phyloP scores from a whole-genome alignment of 257 asterid species.

The Nemophila menziesii region DNA sequence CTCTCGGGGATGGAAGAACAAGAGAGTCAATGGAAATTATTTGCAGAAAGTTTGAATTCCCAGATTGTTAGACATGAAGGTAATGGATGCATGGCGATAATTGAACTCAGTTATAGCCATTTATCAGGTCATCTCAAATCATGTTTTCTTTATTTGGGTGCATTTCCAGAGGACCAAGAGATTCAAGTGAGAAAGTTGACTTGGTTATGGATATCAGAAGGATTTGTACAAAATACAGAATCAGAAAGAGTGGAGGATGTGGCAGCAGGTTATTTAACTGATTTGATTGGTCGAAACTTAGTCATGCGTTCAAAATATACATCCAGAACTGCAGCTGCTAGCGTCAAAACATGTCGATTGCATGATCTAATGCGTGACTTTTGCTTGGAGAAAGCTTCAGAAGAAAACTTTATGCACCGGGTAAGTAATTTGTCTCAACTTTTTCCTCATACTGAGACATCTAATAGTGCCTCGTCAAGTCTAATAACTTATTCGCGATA shows the following conservation, averaged over 20 bases:
- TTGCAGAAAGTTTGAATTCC: not conserved
- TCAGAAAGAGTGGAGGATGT: conserved; percentile 2
- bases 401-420: not conserved
- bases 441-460: not conserved
- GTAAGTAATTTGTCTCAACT: too few relatives aligned
- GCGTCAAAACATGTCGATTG: not conserved
- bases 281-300: not conserved
- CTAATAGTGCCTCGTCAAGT: not conserved
- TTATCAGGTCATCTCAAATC: not conserved
- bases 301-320: not conserved
- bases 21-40: not conserved
- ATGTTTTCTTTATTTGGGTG: conserved; percentile 10
- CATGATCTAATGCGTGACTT: conserved; percentile 8
- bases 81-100: not conserved
- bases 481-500: not conserved
- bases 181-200: not conserved
- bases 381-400: conserved; percentile 1
- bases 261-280: conserved; percentile 2
- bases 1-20: not conserved
- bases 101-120: conserved; percentile 1
- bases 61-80: not conserved
- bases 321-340: not conserved
- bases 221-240: not conserved
- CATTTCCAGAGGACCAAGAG: not conserved
- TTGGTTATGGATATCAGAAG: conserved; percentile 4